Conservation (phyloP, 2,329 filamentous ascomycete species). For the Trichoderma pleuroti region DNA sequence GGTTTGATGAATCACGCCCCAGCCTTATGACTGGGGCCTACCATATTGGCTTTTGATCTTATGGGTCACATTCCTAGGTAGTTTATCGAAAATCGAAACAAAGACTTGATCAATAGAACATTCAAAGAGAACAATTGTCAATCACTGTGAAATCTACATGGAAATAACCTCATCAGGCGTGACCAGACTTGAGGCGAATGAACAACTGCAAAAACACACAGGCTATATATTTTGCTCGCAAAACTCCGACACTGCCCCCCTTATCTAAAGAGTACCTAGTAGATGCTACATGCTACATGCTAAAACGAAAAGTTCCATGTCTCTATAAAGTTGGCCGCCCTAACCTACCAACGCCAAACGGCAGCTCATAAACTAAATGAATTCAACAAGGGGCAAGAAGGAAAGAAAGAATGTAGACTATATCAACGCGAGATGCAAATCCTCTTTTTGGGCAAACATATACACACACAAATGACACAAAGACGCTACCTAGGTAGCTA, state of each 20-base stretch:
- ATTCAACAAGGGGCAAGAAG: background rate
- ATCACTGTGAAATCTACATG: background rate
- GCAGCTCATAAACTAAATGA: background rate
- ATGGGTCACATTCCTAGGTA: background rate
- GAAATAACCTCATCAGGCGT: background rate
- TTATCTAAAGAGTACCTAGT: background rate
- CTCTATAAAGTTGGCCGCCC: background rate
- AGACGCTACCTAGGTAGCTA: background rate
- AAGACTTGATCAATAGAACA: background rate
- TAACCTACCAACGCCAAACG: constrained; percentile 12
- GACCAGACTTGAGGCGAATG: background rate
- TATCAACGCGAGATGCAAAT: background rate
- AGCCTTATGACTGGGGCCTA: background rate
- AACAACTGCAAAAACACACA: background rate
- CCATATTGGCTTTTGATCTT: background rate
- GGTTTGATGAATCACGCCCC: background rate
- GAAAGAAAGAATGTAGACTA: background rate
- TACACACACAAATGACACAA: background rate
- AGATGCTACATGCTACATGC: background rate
- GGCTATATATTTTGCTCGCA: background rate
- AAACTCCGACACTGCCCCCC: background rate
- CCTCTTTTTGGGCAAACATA: background rate
- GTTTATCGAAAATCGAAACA: background rate
- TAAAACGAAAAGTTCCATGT: background rate
- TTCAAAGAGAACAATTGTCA: background rate